Evolutionary conservation across 192 early-diverging fungal species (phyloP), one percentile per base, ranked within the genome.

Genomic region (Gigaspora rosea): DNA sequence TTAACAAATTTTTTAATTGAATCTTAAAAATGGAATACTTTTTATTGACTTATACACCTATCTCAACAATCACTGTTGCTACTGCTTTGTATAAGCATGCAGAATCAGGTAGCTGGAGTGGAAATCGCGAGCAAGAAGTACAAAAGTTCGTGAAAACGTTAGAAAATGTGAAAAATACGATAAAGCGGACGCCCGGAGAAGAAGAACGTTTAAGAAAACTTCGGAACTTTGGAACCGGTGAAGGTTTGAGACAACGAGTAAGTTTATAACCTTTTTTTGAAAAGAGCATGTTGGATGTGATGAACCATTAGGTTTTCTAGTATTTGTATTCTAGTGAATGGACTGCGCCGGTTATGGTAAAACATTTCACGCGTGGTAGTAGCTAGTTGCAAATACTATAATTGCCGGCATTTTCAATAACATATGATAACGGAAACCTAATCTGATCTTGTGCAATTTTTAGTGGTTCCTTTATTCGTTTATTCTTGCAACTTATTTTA

Each of bases 181-280:
- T 66, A 47, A 20, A 66, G 18, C 32, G 18, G 20, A 22, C 20
- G 5, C 64, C 33, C 4, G 35, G 8, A 22, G 65, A 67, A 22
- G n/a, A 47, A 13, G 33, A 67, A 32, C 35, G 65, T 36, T 47
- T 47, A 41, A 67, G 8, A 27, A 67, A 67, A 48, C 65, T 67
- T 67, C 65, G 41, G n/a, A 67, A 35, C 41, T 67, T 67, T 67
- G 65, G 65, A 47, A 67, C 65, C 1, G 65, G 35, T 22, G 41
- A 36, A 32, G n/a, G 27, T 18, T 67, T 67, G 7, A 48, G 12
- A 41, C 33, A 67, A 41, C 65, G 65, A 48, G 65, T 67, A 67
- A 66, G 64, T 46, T 47, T 4, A 33, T 66, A 35, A 66, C 11
- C 11, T 66, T 66, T 7, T 33, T 66, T 35, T n/a, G 64, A 20